Percentiles rank a stretch among this genome's conserved stretches.
Evolutionary conservation across 257 asterid species (phyloP).

Genomic region (Dorcoceras hygrometricum): DNA sequence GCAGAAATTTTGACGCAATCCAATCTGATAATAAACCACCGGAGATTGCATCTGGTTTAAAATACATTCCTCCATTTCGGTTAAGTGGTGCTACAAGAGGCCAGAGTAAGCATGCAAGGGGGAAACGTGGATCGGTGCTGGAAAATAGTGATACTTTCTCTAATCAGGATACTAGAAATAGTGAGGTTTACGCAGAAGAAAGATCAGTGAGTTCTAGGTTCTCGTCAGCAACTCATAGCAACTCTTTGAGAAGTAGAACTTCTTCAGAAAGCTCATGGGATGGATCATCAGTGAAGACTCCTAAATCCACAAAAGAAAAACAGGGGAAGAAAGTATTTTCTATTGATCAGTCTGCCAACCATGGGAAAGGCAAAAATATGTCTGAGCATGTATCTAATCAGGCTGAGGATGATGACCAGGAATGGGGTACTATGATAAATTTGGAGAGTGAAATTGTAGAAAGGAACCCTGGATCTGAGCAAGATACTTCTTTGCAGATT

Average conservation of each 20-base stretch:
- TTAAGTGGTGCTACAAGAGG: conserved; percentile 37
- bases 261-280: conserved; percentile 68
- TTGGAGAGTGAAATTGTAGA: conserved; percentile 49
- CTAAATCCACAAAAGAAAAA: conserved; percentile 44
- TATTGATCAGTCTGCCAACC: conserved; percentile 31
- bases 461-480: conserved; percentile 48
- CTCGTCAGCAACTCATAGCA: conserved; percentile 46
- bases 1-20: conserved; percentile 40
- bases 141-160: conserved; percentile 49
- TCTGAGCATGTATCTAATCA: conserved; percentile 43
- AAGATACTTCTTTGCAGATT: conserved; percentile 49
- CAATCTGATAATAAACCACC: conserved; percentile 51
- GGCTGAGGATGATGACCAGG: conserved; percentile 61
- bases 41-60: conserved; percentile 40
- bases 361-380: conserved; percentile 60
- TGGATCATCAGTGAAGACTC: conserved; percentile 41
- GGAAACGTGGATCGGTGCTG: conserved; percentile 47
- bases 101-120: conserved; percentile 57
- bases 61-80: conserved; percentile 66
- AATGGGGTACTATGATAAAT: conserved; percentile 41
- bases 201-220: conserved; percentile 48
- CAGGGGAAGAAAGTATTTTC: conserved; percentile 39
- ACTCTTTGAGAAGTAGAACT: conserved; percentile 48
- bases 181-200: conserved; percentile 56
- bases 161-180: conserved; percentile 52